A percentile compares a stretch with the other conserved stretches of the same genome.
These are phyloP conservation scores for Blastobotrys apis DNA, from an alignment of 1,139 yeast genomes.

Conservation along the genomic window DNA sequence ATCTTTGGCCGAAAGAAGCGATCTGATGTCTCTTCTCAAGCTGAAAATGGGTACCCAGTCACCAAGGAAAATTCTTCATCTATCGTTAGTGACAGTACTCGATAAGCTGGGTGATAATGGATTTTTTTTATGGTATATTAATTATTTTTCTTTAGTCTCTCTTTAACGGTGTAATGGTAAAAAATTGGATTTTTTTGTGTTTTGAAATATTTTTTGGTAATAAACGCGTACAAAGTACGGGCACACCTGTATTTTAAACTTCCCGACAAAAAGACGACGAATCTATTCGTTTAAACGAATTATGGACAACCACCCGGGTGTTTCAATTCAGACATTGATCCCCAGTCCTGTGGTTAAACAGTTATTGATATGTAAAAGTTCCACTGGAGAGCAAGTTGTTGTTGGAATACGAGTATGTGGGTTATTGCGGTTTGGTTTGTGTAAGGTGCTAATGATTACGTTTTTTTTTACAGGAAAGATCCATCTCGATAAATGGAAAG, in stretches of 20 bases:
- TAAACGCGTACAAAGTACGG: not conserved
- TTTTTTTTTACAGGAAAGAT: conserved; percentile 9
- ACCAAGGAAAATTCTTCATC: conserved; percentile 10
- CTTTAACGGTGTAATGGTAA: not conserved
- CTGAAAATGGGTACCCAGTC: conserved; percentile 4
- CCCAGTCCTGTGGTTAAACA: conserved; percentile 16
- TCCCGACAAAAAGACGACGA: not conserved
- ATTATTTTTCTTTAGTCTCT: not conserved
- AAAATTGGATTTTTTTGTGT: not conserved
- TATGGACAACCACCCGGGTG: conserved; percentile 6
- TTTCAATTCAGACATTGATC: conserved; percentile 11
- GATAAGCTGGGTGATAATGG: not conserved
- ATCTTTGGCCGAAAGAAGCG: conserved; percentile 12
- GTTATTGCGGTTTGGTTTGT: not conserved
- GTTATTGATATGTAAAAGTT: conserved; percentile 7
- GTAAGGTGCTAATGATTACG: not conserved
- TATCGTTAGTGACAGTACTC: not conserved
- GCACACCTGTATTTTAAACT: not conserved
- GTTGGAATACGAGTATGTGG: conserved; percentile 11
- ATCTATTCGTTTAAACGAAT: not conserved
- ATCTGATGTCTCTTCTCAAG: not conserved
- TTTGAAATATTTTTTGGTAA: not conserved
- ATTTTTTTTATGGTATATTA: not conserved
- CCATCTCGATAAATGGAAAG: conserved; percentile 9
- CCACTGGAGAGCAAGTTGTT: conserved; percentile 11